Evolutionary conservation across 768 basidiomycete genomes (phyloP).

Genomic region (Obba rivulosa): DNA sequence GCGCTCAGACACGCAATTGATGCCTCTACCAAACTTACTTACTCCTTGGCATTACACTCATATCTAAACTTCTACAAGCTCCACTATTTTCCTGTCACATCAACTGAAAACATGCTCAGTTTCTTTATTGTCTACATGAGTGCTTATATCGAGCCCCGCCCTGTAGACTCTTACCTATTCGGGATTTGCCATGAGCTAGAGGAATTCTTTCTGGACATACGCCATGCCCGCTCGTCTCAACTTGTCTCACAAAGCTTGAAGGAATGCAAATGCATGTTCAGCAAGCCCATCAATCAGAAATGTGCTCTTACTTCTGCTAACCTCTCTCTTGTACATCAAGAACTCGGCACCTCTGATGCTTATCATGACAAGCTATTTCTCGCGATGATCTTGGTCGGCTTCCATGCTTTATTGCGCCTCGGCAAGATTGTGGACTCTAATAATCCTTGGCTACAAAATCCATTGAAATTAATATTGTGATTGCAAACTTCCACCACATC

Average conservation of each 20-base stretch:
- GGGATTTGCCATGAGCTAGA: conserved; percentile 32
- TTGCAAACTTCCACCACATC: conserved; percentile 3
- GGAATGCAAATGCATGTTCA: conserved; percentile 24
- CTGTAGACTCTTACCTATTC: conserved; percentile 31
- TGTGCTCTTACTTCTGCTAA: conserved; percentile 16
- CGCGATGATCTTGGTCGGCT: conserved; percentile 14
- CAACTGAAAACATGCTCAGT: conserved; percentile 31
- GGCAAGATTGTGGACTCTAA: conserved; percentile 25
- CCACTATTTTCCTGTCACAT: conserved; percentile 31
- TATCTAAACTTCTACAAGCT: conserved; percentile 29
- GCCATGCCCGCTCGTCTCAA: conserved; percentile 5
- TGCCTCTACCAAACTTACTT: conserved; percentile 14
- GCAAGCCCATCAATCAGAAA: conserved; percentile 22
- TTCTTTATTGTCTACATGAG: conserved; percentile 32
- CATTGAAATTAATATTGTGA: conserved; percentile 16
- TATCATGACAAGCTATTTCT: conserved; percentile 23
- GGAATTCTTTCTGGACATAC: conserved; percentile 24
- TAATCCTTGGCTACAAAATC: background rate
- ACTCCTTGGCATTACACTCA: conserved; percentile 31
- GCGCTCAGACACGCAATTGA: conserved; percentile 29
- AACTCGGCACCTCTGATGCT: background rate
- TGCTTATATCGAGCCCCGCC: conserved; percentile 30
- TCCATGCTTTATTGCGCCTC: conserved; percentile 20
- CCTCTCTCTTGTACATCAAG: background rate
- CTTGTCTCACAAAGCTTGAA: conserved; percentile 26